Conservation (phyloP, 768 basidiomycete genomes). For the Lentinula lateritia region DNA sequence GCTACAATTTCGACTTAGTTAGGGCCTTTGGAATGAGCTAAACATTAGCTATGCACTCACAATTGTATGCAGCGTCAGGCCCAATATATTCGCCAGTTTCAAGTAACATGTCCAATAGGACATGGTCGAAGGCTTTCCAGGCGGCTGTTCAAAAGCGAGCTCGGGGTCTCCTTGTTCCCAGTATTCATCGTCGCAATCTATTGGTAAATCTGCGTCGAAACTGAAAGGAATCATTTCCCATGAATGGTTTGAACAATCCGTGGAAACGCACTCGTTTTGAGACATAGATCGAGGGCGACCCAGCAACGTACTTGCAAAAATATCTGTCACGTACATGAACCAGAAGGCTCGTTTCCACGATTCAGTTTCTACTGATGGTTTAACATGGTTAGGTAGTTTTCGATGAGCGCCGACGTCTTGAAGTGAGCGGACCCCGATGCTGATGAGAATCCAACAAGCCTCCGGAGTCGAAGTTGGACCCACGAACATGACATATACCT, state of each 20-base stretch:
- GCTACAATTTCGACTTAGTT: background rate
- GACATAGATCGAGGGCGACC: constrained; percentile 56
- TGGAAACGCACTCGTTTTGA: constrained; percentile 46
- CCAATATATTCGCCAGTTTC: constrained; percentile 47
- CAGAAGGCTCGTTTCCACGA: constrained; percentile 55
- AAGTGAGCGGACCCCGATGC: constrained; percentile 41
- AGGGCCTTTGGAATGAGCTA: constrained; percentile 12
- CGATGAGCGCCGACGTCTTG: constrained; percentile 37
- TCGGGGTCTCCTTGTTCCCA: constrained; percentile 43
- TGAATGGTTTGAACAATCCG: too few relatives aligned
- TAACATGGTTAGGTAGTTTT: background rate
- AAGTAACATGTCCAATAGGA: constrained; percentile 40
- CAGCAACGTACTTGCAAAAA: constrained; percentile 26
- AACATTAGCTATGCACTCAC: constrained; percentile 23
- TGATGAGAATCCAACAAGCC: constrained; percentile 38
- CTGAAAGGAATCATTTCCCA: constrained; percentile 20
- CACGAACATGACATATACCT: constrained; percentile 28
- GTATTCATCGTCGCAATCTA: constrained; percentile 67
- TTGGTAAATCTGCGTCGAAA: constrained; percentile 56
- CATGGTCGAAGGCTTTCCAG: constrained; percentile 38
- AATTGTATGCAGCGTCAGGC: constrained; percentile 44
- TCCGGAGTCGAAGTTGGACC: constrained; percentile 31
- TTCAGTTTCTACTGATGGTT: constrained; percentile 45
- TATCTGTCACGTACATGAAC: constrained; percentile 21
- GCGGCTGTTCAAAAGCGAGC: constrained; percentile 48